These are phyloP conservation scores for Balamuthia mandrillaris DNA, from an alignment of 208 protist species.

Conservation along the genomic window DNA sequence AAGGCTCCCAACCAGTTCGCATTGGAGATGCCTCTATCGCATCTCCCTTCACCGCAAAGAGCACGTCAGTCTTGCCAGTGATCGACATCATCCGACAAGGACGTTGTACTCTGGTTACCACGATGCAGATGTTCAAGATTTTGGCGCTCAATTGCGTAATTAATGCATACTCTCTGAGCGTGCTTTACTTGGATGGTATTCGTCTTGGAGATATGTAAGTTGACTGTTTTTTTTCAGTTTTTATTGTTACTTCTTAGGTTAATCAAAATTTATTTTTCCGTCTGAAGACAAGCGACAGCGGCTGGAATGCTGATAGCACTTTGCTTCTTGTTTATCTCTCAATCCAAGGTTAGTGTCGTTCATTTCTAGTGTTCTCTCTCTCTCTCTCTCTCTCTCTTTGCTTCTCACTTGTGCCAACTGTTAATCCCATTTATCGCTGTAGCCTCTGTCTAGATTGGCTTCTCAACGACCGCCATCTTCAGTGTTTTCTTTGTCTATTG, in stretches of 20 bases:
- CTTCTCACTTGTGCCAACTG: neutral
- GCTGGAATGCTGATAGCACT: constrained; percentile 87
- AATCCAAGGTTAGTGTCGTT: constrained; percentile 75
- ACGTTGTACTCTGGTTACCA: constrained; percentile 95
- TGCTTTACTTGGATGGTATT: constrained; percentile 94
- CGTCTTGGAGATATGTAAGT: constrained; percentile 88
- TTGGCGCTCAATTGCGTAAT: constrained; percentile 97
- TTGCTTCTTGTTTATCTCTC: constrained; percentile 97
- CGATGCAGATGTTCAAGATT: constrained; percentile 98
- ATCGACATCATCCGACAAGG: constrained; percentile 94
- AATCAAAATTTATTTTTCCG: neutral
- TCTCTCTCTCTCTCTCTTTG: neutral
- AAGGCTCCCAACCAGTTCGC: constrained; percentile 59
- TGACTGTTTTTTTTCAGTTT: neutral
- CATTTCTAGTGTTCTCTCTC: neutral
- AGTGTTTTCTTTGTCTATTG: constrained; percentile 89
- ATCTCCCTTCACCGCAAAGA: constrained; percentile 81
- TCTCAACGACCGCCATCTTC: constrained; percentile 81
- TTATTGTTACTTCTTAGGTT: neutral
- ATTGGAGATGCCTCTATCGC: constrained; percentile 82
- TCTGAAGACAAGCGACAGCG: constrained; percentile 86
- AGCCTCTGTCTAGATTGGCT: constrained; percentile 85
- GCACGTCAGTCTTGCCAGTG: constrained; percentile 34
- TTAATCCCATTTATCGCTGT: too few species aligned
- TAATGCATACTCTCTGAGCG: constrained; percentile 90